Evolutionary conservation across 2,329 filamentous ascomycete genomes (phyloP), one percentile per base, ranked within the genome.

Genomic region (Diaporthe sp.): DNA sequence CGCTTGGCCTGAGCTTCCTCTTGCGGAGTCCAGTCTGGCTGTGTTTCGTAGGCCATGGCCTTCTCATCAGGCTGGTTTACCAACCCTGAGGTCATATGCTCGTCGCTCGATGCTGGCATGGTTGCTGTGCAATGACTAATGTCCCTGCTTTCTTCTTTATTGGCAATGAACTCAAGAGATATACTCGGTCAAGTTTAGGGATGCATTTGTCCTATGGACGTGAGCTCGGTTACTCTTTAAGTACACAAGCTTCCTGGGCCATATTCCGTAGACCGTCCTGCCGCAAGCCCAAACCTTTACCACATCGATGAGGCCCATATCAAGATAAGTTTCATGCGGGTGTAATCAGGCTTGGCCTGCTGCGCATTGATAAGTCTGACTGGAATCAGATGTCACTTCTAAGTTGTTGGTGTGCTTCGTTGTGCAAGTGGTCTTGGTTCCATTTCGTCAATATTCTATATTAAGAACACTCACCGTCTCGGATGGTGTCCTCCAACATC

Each of bases 1-100:
- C 60, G 60, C 60, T 65, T 65, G 8, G 60, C 60, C 39, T 65
- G 34, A 34, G 60, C 60, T 47, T 65, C 60, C 39, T 65, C 60
- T 65, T 65, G 60, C 17, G 60, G 60, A 47, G 60, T 65, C 60
- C 60, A 65, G 17, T 65, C 60, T 4, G 60, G 60, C 25, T 31
- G 39, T 25, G 37, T 47, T 47, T 47, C 60, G 60, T 65, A 65
- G 15, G 39, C 13, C 60, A 65, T 20, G 60, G 25, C 42, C 39
- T 65, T 65, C 60, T 65, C 60, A 31, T 47, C 42, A 34, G 60
- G 39, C 39, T 44, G 60, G 39, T 10, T 65, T 7, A 65, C 25
- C 42, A 39, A 31, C 39, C 39, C 60, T 22, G 60, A 47, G 15
- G 25, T 31, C 25, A 8, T 22, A 25, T 65, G n/a, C 6, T 65